Evolutionary conservation across 495 filamentous ascomycete genomes (phyloP).

Genomic region (Xanthoparmelia taractica): DNA sequence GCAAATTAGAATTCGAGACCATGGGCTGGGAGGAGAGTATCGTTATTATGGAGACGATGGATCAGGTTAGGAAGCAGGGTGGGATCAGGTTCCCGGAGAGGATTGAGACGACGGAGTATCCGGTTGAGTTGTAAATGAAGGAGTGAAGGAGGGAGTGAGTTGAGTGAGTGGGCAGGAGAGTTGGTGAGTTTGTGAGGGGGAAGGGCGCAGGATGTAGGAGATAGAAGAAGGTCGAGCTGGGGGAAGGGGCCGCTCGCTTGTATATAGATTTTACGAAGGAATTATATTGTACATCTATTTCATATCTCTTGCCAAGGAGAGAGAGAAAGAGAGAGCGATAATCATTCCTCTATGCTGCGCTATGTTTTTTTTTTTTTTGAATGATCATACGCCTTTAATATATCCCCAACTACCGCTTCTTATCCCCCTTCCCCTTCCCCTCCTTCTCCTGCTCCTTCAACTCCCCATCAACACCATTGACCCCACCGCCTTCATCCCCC

Average conservation of each 20-base stretch:
- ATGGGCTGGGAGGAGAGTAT: conserved; percentile 78
- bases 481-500: conserved; percentile 48
- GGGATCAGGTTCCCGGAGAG: conserved; percentile 70
- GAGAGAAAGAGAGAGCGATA: too few species aligned
- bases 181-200: too few species aligned
- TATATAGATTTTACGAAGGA: neutral
- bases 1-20: conserved; percentile 66
- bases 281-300: conserved; percentile 12
- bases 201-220: too few species aligned
- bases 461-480: conserved; percentile 57
- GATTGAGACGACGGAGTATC: conserved; percentile 72
- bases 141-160: too few species aligned
- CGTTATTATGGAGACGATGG: conserved; percentile 91
- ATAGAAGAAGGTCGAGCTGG: neutral
- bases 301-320: neutral
- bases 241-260: neutral
- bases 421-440: conserved; percentile 50
- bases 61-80: conserved; percentile 72
- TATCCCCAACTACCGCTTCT: conserved; percentile 36
- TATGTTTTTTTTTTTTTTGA: too few species aligned
- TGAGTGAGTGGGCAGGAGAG: too few species aligned
- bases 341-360: neutral
- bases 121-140: conserved; percentile 20
- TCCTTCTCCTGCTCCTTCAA: conserved; percentile 50
- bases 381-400: neutral